Percentiles rank a stretch among this genome's conserved stretches.
These are phyloP conservation scores for Monosporascus sp. DNA, from an alignment of 2,329 filamentous ascomycete genomes.

Conservation along the genomic window DNA sequence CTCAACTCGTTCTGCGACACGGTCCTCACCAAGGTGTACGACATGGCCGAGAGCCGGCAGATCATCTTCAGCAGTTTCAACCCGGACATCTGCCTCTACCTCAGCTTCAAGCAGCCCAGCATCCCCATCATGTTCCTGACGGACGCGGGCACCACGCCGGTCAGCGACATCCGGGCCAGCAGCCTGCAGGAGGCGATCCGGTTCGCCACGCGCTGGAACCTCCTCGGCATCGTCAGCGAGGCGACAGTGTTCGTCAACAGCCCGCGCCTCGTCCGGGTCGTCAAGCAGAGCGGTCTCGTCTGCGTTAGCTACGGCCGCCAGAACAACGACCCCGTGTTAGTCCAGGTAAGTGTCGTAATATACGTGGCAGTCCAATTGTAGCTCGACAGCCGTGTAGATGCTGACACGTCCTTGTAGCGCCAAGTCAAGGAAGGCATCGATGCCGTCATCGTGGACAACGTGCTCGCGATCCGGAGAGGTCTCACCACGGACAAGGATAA, in stretches of 20 bases:
- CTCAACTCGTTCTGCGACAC: constrained; percentile 96
- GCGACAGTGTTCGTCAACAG: constrained; percentile 85
- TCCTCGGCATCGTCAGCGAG: constrained; percentile 86
- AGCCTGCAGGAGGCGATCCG: constrained; percentile 93
- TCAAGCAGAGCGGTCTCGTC: constrained; percentile 89
- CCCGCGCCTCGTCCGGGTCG: constrained; percentile 81
- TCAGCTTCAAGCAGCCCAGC: constrained; percentile 95
- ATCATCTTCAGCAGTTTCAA: constrained; percentile 98
- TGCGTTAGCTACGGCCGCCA: constrained; percentile 90
- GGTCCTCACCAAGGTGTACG: constrained; percentile 84
- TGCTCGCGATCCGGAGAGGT: constrained; percentile 87
- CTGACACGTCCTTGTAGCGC: constrained; percentile 41
- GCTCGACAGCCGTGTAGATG: background rate
- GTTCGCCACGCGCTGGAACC: constrained; percentile 91
- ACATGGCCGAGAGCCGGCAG: constrained; percentile 74
- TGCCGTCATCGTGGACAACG: constrained; percentile 93
- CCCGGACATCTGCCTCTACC: constrained; percentile 87
- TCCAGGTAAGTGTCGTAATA: constrained; percentile 58
- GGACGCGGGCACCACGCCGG: constrained; percentile 74
- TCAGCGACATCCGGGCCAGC: constrained; percentile 84
- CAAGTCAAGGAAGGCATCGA: constrained; percentile 96
- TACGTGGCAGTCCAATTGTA: background rate
- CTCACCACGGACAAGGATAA: constrained; percentile 51
- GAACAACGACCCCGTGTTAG: constrained; percentile 83
- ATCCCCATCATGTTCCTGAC: constrained; percentile 94